Evolutionary conservation across 1,139 yeast genomes (phyloP), one percentile per base, ranked within the genome.

Genomic region (Taphrina populina): DNA sequence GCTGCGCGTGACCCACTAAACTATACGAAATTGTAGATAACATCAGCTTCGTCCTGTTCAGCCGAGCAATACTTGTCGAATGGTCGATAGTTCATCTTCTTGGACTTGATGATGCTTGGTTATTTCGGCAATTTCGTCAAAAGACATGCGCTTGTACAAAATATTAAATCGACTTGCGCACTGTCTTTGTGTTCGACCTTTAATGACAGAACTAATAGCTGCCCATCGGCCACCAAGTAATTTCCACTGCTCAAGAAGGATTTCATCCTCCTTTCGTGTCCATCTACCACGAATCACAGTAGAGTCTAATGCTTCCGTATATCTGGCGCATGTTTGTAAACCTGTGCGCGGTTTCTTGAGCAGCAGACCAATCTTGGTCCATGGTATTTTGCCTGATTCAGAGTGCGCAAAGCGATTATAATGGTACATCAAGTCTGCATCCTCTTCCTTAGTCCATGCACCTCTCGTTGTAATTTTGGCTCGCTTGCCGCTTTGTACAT

Each of bases 261-360:
- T 69, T 41, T 84, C 70, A 67, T 90, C 96, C 65, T 90, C 96
- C 11, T 81, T 87, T 36, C 76, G 65, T 0, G 81, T 73, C 97
- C 97, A 90, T 3, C 85, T 83, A 61, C 96, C 71, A 63, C 85
- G 88, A 59, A 82, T 80, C 2, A 92, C 83, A 63, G 70, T 77
- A 2, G 96, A 96, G 64, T 87, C 95, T 58, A 90, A 70, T 1
- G 88, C 95, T 65, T 90, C 96, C 17, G 84, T 81, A 67, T 87
- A 90, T 63, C 96, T 72, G 65, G 90, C 90, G 1, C 95, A 88
- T 71, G 96, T 90, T 70, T 90, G 96, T 69, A 88, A 96, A 66
- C 88, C 96, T 0, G 95, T 90, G 64, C 97, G 74, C 10, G 52
- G 39, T 7, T 37, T 24, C 2, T 26, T 35, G 20, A 51, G 46